Evolutionary conservation across 139 green algal genomes (phyloP).

Genomic region (Mesotaenium endlicherianum): DNA sequence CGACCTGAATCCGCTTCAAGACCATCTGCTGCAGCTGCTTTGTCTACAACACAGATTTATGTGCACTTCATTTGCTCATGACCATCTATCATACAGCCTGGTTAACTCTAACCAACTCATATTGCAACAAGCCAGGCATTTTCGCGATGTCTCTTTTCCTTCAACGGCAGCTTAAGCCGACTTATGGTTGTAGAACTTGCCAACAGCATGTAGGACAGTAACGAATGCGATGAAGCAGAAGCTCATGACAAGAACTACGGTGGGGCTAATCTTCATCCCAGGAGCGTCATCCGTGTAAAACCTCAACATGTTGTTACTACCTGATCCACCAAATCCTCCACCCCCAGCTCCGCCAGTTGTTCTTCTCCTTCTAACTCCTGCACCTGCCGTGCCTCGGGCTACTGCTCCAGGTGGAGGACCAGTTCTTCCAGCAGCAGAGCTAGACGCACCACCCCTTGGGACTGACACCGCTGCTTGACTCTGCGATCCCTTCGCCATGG

Average conservation of each 20-base stretch:
- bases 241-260: constrained; percentile 56
- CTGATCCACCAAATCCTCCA: constrained; percentile 8
- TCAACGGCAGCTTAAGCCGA: no score
- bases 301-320: constrained; percentile 51
- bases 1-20: no score
- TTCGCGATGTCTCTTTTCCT: no score
- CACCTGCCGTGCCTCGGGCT: not conserved
- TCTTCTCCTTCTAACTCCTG: constrained; percentile 19
- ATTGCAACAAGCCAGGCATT: no score
- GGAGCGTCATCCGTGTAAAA: constrained; percentile 57
- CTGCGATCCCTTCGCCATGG: constrained; percentile 40
- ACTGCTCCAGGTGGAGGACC: constrained; percentile 16
- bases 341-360: not conserved
- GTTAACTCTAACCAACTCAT: no score
- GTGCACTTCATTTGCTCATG: no score
- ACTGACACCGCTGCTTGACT: constrained; percentile 26
- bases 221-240: constrained; percentile 57
- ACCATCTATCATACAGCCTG: no score
- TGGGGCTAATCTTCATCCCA: constrained; percentile 54
- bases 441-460: not conserved
- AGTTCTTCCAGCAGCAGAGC: not conserved
- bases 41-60: no score
- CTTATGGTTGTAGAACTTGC: constrained; percentile 53
- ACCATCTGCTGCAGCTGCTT: no score
- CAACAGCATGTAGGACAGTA: constrained; percentile 50